Evolutionary conservation across 2,329 filamentous ascomycete species (phyloP), one percentile per base, ranked within the genome.

Genomic region (Alternaria dauci): DNA sequence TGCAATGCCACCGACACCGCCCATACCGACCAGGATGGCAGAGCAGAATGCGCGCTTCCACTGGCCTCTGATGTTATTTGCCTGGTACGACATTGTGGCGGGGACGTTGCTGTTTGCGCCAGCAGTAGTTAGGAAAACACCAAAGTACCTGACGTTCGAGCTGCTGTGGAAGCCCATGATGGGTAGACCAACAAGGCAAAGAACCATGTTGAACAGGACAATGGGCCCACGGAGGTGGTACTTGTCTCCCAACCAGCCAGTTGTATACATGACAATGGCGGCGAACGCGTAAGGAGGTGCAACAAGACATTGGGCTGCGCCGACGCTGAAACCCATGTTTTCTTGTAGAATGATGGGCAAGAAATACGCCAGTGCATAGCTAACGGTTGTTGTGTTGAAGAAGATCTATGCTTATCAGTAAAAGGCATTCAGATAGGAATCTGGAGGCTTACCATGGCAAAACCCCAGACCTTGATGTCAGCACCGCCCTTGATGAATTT

Each of bases 11-110:
- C 92, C 92, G 26, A 96, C 82, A 2, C 91, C 91, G 8, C 91
- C 91, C 51, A 91, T 87, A 1, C 89, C 90, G 4, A 95, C 90
- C 2, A 94, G 84, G 0, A 89, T 90, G 2, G 92, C 91, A 60
- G 88, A 91, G 75, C 88, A 89, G 68, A 95, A 89, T 1, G 92
- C 92, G 48, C 93, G 87, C 81, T 94, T 96, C 91, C 92, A 96
- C 80, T 95, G 92, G 0, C 92, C 92, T 54, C 91, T 88, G 72
- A 96, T 90, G 78, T 96, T 96, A 80, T 94, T 95, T 42, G 91
- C 91, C 80, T 94, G 92, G 80, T 92, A 95, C 0, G 91, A 86
- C 81, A 96, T 87, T 46, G 87, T 83, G 2, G 88, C 84, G 0
- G 93, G 92, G 5, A 94, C 83, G 74, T 95, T 95, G 66, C 89